phyloP scores from a whole-genome alignment of 768 basidiomycete genomes.

The Leccinum olivaceopallidum region DNA sequence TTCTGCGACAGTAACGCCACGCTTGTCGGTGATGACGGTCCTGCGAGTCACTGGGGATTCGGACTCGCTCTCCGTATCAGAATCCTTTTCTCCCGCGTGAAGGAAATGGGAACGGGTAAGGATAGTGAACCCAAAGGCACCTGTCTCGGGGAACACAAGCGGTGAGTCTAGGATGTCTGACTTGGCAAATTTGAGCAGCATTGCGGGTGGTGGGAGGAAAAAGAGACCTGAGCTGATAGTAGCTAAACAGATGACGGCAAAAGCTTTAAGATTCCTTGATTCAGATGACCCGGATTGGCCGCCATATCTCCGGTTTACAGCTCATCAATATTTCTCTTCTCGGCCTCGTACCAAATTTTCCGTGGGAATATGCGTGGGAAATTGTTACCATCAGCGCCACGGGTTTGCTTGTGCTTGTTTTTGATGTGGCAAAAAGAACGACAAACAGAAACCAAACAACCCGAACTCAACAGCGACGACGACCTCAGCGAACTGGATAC shows the following conservation, averaged over 20 bases:
- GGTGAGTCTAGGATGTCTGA: slow-evolving; percentile 57
- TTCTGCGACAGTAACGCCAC: slow-evolving; percentile 44
- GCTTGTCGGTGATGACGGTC: slow-evolving; percentile 45
- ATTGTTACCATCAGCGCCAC: slow-evolving; percentile 12
- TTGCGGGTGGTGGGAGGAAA: slow-evolving; percentile 24
- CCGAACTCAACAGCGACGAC: slow-evolving; percentile 29
- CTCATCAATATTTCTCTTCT: slow-evolving; percentile 4
- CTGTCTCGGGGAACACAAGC: slow-evolving; percentile 54
- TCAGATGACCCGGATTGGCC: not conserved
- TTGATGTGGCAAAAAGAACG: slow-evolving; percentile 26
- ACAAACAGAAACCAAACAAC: slow-evolving; percentile 34
- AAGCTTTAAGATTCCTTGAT: not conserved
- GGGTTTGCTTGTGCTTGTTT: slow-evolving; percentile 29
- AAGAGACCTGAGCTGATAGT: not conserved
- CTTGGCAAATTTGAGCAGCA: slow-evolving; percentile 61
- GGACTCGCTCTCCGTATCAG: slow-evolving; percentile 30
- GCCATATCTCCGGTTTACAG: not conserved
- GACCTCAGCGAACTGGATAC: slow-evolving; percentile 29
- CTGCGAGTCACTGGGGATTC: slow-evolving; percentile 34
- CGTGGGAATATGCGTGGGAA: slow-evolving; percentile 12
- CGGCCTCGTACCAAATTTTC: not conserved
- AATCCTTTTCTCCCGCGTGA: slow-evolving; percentile 27
- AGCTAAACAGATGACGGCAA: not conserved
- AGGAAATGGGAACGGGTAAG: slow-evolving; percentile 41
- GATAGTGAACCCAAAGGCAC: slow-evolving; percentile 49